Percentiles rank a stretch among this genome's conserved stretches.
Evolutionary conservation across 306 rosid genomes (phyloP).

Genomic region (Gastrolobium villosum): DNA sequence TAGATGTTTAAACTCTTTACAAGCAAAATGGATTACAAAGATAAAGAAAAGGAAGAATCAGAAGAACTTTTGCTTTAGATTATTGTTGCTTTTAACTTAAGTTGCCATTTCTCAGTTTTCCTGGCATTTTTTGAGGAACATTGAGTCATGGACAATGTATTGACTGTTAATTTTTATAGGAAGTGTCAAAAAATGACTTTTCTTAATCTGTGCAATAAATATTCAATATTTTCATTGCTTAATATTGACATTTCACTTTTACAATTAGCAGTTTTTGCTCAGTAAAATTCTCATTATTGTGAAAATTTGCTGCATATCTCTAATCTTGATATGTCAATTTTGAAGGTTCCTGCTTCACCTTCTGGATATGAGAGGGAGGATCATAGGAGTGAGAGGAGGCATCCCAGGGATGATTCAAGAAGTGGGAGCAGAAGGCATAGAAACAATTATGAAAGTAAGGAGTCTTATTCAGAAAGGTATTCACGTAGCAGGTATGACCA

Average conservation of each 20-base stretch:
- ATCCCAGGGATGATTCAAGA: slow-evolving; percentile 60
- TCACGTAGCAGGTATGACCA: slow-evolving; percentile 67
- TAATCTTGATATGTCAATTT: slow-evolving; percentile 47
- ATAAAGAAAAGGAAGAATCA: slow-evolving; percentile 21
- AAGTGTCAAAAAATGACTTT: background rate
- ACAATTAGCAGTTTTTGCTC: slow-evolving; percentile 20
- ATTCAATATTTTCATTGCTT: slow-evolving; percentile 37
- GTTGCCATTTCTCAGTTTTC: background rate
- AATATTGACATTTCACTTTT: slow-evolving; percentile 9
- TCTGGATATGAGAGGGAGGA: slow-evolving; percentile 64
- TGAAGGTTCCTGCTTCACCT: slow-evolving; percentile 66
- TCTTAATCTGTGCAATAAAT: background rate
- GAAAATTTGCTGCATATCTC: slow-evolving; percentile 10
- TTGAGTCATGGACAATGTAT: background rate
- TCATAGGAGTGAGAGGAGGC: slow-evolving; percentile 67
- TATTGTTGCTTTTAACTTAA: slow-evolving; percentile 4
- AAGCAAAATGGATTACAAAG: background rate
- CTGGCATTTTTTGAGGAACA: slow-evolving; percentile 21
- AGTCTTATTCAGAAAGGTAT: slow-evolving; percentile 68
- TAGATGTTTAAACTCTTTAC: background rate
- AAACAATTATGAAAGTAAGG: slow-evolving; percentile 55
- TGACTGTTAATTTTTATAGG: background rate
- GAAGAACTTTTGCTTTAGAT: background rate
- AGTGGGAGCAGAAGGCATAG: slow-evolving; percentile 63
- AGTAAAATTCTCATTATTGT: slow-evolving; percentile 1